Conservation (phyloP, 208 protist genomes). For the Naegleria fowleri region DNA sequence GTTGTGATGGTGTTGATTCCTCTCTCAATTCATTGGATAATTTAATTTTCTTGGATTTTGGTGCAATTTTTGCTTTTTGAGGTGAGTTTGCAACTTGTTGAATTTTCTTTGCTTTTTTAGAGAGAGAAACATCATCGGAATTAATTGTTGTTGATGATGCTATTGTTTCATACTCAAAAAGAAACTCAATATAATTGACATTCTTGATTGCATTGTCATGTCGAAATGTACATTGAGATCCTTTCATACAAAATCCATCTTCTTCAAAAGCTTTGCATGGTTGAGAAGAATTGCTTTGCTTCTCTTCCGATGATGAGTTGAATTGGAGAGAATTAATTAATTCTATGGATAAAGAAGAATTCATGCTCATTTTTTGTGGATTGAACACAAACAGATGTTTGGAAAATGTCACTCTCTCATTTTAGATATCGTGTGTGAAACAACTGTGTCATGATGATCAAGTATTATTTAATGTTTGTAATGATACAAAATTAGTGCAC, state of each 20-base stretch:
- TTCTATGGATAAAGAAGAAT: too few species aligned
- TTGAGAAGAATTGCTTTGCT: background rate
- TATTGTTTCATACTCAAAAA: background rate
- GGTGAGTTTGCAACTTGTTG: background rate
- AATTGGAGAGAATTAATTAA: too few species aligned
- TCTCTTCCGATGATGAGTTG: too few species aligned
- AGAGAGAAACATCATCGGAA: background rate
- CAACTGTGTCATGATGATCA: too few species aligned
- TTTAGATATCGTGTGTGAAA: too few species aligned
- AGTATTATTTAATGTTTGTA: too few species aligned
- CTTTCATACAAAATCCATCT: background rate
- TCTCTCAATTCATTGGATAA: too few species aligned
- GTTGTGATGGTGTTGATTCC: too few species aligned
- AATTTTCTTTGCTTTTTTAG: background rate
- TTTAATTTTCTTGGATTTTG: background rate
- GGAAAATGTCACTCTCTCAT: too few species aligned
- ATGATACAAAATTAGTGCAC: too few species aligned
- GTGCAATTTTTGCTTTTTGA: background rate
- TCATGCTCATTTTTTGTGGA: too few species aligned
- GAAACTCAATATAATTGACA: background rate
- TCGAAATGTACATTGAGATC: background rate
- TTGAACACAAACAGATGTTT: too few species aligned
- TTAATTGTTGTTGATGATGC: background rate
- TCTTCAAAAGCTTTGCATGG: background rate
- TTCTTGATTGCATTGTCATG: background rate